Conservation (phyloP, 2,329 filamentous ascomycete genomes). For the Westerdykella ornata region DNA sequence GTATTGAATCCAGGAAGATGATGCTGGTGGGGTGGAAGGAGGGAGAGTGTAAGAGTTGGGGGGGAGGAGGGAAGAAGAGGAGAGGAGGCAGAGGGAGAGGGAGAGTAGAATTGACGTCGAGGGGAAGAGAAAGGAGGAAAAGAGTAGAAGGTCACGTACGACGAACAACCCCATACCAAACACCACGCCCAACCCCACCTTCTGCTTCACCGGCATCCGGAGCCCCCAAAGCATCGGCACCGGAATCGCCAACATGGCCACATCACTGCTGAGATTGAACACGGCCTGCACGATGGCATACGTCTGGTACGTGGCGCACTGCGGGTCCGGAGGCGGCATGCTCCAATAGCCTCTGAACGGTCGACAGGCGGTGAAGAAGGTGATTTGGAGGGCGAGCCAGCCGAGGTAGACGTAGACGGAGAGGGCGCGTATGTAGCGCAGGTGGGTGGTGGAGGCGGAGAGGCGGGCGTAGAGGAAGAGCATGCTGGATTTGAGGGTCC, state of each 20-base stretch:
- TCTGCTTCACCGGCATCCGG: slow-evolving; percentile 47
- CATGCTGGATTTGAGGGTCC: slow-evolving; percentile 52
- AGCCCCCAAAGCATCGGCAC: slow-evolving; percentile 50
- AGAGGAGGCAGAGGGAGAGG: too few species aligned
- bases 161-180: slow-evolving; percentile 49
- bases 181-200: slow-evolving; percentile 46
- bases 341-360: slow-evolving; percentile 54
- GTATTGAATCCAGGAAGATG: too few species aligned
- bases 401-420: slow-evolving; percentile 44
- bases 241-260: slow-evolving; percentile 54
- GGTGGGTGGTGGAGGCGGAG: slow-evolving; percentile 42
- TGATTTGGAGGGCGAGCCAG: slow-evolving; percentile 48
- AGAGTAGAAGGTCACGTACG: slow-evolving; percentile 25
- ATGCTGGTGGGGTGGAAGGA: slow-evolving; percentile 1
- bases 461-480: slow-evolving; percentile 53
- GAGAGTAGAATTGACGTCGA: too few species aligned
- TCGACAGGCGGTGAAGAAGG: slow-evolving; percentile 49
- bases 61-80: too few species aligned
- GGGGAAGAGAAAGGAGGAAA: slow-evolving; percentile 30
- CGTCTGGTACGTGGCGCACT: slow-evolving; percentile 53
- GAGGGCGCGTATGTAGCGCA: slow-evolving; percentile 45
- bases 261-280: slow-evolving; percentile 55
- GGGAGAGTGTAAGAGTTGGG: too few species aligned
- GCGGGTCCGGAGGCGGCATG: slow-evolving; percentile 47
- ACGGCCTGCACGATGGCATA: slow-evolving; percentile 54